Evolutionary conservation across 1,139 yeast species (phyloP).

Genomic region (Kluyveromyces marxianus): DNA sequence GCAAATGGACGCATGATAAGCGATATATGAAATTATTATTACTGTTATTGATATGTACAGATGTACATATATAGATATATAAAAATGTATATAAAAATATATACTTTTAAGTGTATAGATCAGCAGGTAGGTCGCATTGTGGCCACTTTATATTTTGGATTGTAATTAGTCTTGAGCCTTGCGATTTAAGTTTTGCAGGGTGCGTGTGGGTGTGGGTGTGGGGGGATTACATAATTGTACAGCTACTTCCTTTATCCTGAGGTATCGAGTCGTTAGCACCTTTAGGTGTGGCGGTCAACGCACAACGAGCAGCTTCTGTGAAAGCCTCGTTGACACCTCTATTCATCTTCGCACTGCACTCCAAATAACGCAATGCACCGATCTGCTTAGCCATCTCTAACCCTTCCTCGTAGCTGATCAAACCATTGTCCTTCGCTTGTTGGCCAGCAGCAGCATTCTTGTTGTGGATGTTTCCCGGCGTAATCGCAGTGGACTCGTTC

Average conservation of each 20-base stretch:
- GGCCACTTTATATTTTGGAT: too few species aligned
- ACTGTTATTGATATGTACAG: too few species aligned
- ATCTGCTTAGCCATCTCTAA: slow-evolving; percentile 77
- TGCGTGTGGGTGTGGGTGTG: background rate
- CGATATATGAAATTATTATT: too few species aligned
- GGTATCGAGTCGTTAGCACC: slow-evolving; percentile 47
- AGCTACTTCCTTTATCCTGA: slow-evolving; percentile 38
- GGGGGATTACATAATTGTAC: slow-evolving; percentile 33
- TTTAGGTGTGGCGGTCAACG: slow-evolving; percentile 80
- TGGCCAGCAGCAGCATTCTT: slow-evolving; percentile 14
- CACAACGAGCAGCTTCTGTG: slow-evolving; percentile 95
- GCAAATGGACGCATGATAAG: too few species aligned
- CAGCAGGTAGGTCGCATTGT: too few species aligned
- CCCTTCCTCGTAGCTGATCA: slow-evolving; percentile 78
- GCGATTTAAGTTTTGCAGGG: background rate
- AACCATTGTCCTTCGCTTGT: slow-evolving; percentile 31
- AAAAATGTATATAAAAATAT: too few species aligned
- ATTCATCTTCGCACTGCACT: slow-evolving; percentile 89
- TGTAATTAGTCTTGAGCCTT: too few species aligned
- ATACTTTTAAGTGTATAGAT: too few species aligned
- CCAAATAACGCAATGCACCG: slow-evolving; percentile 80
- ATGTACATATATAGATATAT: too few species aligned
- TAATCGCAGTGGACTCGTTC: slow-evolving; percentile 24
- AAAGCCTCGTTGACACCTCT: slow-evolving; percentile 96
- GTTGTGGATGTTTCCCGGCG: slow-evolving; percentile 25